Evolutionary conservation across 2,329 filamentous ascomycete species (phyloP), one percentile per base, ranked within the genome.

Genomic region (Rhynchosporium agropyri): DNA sequence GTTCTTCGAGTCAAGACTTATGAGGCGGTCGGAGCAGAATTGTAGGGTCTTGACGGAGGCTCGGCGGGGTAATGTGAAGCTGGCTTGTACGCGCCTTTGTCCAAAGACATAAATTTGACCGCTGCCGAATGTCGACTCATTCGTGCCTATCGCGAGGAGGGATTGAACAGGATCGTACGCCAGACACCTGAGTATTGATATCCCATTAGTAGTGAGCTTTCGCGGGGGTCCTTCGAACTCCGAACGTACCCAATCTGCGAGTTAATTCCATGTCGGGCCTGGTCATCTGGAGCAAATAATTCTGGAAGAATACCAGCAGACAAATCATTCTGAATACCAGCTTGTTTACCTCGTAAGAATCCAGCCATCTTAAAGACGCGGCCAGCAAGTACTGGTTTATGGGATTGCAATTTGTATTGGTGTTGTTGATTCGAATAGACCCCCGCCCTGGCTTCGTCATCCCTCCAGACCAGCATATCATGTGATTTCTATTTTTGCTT

Each of bases 111-210:
- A 96, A 74, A 99, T 90, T 74, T 93, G 88, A 29, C 94, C 94
- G 40, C 86, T 85, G 63, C 92, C 92, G 73, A 91, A 96, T 72
- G 90, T 88, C 68, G 89, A 92, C 77, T 96, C 90, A 74, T 87
- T 90, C 48, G 95, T 99, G 64, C 92, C 95, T 67, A 98, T 86
- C 48, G 95, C 95, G 58, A 99, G 83, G 62, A 99, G 86, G 33
- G 93, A 97, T 75, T 99, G 95, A 12, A 97, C 84, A 0, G 95
- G 93, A 69, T 98, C 93, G 79, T 96, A 98, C 65, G 92, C 90
- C 68, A 98, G 79, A 67, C 89, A 90, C 71, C 91, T 92, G 71
- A 83, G 81, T n/a, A 26, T 38, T 59, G 62, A 63, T 36, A 46
- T 50, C 55, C 58, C 33, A 56, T 65, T 63, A 68, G 59, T 55